Conservation (phyloP, 2,329 filamentous ascomycete species). For the Sporothrix globosa region DNA sequence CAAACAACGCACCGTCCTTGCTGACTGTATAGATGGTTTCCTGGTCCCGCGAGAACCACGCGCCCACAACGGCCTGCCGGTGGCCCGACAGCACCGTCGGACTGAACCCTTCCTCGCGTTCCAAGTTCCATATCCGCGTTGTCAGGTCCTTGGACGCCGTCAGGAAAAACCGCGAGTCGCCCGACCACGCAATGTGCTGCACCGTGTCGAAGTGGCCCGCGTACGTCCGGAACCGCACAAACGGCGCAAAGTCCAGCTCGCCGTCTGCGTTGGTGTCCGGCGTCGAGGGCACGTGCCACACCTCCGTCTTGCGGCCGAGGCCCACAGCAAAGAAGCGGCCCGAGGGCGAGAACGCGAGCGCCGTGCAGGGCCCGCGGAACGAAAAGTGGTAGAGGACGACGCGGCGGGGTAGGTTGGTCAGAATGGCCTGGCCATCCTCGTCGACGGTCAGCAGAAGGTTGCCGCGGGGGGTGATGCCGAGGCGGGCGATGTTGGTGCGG, state of each 20-base stretch:
- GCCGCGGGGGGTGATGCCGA: constrained; percentile 86
- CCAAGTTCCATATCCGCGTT: constrained; percentile 90
- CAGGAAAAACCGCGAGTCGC: constrained; percentile 92
- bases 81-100: constrained; percentile 91
- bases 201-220: constrained; percentile 88
- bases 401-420: constrained; percentile 85
- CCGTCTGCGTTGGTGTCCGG: constrained; percentile 78
- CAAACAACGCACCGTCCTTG: constrained; percentile 94
- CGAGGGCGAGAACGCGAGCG: constrained; percentile 87
- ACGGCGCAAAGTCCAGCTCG: constrained; percentile 92
- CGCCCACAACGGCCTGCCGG: constrained; percentile 84
- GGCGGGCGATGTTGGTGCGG: constrained; percentile 85
- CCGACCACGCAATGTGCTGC: constrained; percentile 89
- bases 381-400: constrained; percentile 93
- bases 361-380: constrained; percentile 81
- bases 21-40: constrained; percentile 96
- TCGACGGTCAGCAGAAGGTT: constrained; percentile 93
- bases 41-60: constrained; percentile 95
- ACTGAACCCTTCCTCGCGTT: constrained; percentile 82
- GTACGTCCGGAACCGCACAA: constrained; percentile 83
- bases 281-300: constrained; percentile 93
- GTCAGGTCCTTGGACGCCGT: constrained; percentile 91
- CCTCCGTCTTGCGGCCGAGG: constrained; percentile 83
- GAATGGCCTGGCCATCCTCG: constrained; percentile 88
- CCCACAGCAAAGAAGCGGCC: constrained; percentile 89